Conservation (phyloP, 257 asterid genomes). For the Nemophila menziesii region DNA sequence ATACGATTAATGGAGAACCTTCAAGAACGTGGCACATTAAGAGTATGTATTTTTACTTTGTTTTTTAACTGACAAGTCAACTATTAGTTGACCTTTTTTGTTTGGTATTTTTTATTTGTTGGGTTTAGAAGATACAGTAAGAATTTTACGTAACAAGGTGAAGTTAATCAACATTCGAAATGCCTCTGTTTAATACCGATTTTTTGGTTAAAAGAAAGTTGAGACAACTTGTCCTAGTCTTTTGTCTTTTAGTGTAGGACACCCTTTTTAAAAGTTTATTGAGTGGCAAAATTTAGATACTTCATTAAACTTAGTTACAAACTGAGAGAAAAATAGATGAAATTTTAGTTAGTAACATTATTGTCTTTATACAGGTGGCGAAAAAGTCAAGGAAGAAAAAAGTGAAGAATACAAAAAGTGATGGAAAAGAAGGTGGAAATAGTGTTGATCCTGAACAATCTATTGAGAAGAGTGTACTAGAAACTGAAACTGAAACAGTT, state of each 20-base stretch:
- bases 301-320: too few relatives aligned
- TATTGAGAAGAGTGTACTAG: slow-evolving; percentile 26
- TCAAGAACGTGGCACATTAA: slow-evolving; percentile 70
- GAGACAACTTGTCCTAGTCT: too few relatives aligned
- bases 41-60: slow-evolving; percentile 41
- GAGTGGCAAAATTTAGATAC: background rate
- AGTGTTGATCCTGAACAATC: slow-evolving; percentile 29
- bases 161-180: background rate
- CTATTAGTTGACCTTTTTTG: background rate
- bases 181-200: too few relatives aligned
- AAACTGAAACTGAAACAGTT: slow-evolving; percentile 20
- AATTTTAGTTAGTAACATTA: slow-evolving; percentile 13
- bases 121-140: background rate
- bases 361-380: slow-evolving; percentile 55
- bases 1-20: slow-evolving; percentile 80
- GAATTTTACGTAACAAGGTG: background rate
- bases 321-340: too few relatives aligned
- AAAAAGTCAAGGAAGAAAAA: slow-evolving; percentile 64
- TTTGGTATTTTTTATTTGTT: background rate
- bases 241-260: background rate
- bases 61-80: slow-evolving; percentile 1
- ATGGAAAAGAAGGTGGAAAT: slow-evolving; percentile 24
- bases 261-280: background rate
- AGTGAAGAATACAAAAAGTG: slow-evolving; percentile 20
- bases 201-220: too few relatives aligned